Conservation (phyloP, 164 flowering plant species). For the Akebia trifoliata region DNA sequence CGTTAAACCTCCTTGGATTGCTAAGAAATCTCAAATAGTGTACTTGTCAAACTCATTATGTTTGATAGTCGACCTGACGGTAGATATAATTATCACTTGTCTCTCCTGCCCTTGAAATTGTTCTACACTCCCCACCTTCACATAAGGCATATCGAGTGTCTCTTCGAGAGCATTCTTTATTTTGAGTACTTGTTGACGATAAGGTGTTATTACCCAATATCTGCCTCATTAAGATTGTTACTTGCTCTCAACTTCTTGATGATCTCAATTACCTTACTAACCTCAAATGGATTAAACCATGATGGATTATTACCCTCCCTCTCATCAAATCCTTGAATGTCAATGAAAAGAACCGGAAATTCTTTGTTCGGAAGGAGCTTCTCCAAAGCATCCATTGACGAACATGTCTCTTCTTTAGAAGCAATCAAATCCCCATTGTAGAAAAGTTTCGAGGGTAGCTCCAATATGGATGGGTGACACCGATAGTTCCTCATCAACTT, state of each 20-base stretch:
- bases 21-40: slow-evolving; percentile 81
- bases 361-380: slow-evolving; percentile 58
- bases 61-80: slow-evolving; percentile 86
- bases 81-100: slow-evolving; percentile 75
- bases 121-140: slow-evolving; percentile 95
- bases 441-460: slow-evolving; percentile 76
- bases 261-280: slow-evolving; percentile 77
- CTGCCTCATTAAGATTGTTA: slow-evolving; percentile 36
- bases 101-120: slow-evolving; percentile 96
- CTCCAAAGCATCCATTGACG: slow-evolving; percentile 18
- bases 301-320: slow-evolving; percentile 95
- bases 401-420: slow-evolving; percentile 42
- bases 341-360: slow-evolving; percentile 74
- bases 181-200: slow-evolving; percentile 82
- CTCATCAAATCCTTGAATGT: slow-evolving; percentile 93
- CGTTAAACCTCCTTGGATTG: slow-evolving; percentile 94
- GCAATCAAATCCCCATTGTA: slow-evolving; percentile 73
- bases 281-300: slow-evolving; percentile 94
- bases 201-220: slow-evolving; percentile 90
- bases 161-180: slow-evolving; percentile 59
- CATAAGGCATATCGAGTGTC: slow-evolving; percentile 31
- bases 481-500: slow-evolving; percentile 80
- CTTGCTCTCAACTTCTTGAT: slow-evolving; percentile 35
- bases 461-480: slow-evolving; percentile 65
- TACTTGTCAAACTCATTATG: slow-evolving; percentile 75